phyloP scores from a whole-genome alignment of 352 stramenopile genomes.

The Globisporangium spiculum region DNA sequence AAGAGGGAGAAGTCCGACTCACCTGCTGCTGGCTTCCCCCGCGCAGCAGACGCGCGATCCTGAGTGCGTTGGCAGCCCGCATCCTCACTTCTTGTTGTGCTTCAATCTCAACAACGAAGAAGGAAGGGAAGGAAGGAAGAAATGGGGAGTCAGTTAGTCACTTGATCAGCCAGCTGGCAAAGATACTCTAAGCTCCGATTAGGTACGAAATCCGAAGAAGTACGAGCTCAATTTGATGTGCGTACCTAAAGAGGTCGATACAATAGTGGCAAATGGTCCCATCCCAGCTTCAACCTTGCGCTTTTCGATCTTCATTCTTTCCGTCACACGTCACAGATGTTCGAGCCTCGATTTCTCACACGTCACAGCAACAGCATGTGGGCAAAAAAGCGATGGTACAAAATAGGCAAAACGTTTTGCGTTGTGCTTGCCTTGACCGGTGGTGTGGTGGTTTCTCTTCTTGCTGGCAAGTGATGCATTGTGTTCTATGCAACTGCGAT shows the following conservation, averaged over 20 bases:
- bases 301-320: neutral
- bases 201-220: too few species aligned
- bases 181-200: too few species aligned
- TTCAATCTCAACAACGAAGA: neutral
- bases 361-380: too few species aligned
- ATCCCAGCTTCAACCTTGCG: constrained; percentile 4
- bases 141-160: neutral
- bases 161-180: too few species aligned
- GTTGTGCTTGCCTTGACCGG: too few species aligned
- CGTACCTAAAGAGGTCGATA: too few species aligned
- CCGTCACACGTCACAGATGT: neutral
- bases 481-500: neutral
- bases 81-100: constrained; percentile 13
- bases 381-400: too few species aligned
- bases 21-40: constrained; percentile 31
- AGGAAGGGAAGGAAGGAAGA: neutral
- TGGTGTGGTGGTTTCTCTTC: neutral
- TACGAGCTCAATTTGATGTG: too few species aligned
- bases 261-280: neutral
- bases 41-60: constrained; percentile 28
- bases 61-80: constrained; percentile 27
- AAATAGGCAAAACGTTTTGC: too few species aligned
- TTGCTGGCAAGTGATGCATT: neutral
- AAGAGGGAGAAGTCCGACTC: neutral
- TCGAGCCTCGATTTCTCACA: too few species aligned